Percentiles rank a stretch among this genome's conserved stretches.
Evolutionary conservation across 345 rosid species (phyloP).

Genomic region (Gossypium arboreum): DNA sequence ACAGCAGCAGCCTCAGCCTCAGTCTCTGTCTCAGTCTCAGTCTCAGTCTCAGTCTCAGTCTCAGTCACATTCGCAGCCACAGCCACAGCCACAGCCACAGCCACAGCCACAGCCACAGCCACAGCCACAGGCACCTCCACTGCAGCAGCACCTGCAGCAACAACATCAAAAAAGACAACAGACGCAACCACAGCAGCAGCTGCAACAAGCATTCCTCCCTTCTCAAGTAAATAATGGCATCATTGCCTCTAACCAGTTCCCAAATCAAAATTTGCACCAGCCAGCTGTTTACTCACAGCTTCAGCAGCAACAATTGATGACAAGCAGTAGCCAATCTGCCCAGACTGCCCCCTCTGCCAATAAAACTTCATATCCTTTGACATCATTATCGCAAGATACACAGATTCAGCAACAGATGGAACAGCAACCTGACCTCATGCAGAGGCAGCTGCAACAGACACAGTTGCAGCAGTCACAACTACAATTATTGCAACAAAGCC

Average conservation of each 20-base stretch:
- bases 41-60: neutral
- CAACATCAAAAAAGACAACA: slow-evolving; percentile 30
- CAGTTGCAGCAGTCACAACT: slow-evolving; percentile 34
- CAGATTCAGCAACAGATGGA: slow-evolving; percentile 62
- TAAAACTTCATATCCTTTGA: slow-evolving; percentile 49
- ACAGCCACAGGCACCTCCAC: slow-evolving; percentile 26
- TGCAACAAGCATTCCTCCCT: slow-evolving; percentile 38
- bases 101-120: neutral
- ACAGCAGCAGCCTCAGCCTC: slow-evolving; percentile 11
- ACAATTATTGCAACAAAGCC: slow-evolving; percentile 19
- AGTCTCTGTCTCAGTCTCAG: slow-evolving; percentile 22
- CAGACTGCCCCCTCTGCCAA: slow-evolving; percentile 33
- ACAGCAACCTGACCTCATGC: slow-evolving; percentile 54
- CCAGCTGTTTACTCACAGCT: slow-evolving; percentile 46
- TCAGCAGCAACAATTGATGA: slow-evolving; percentile 57
- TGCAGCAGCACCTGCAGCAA: slow-evolving; percentile 1
- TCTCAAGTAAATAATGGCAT: slow-evolving; percentile 43
- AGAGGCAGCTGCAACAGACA: slow-evolving; percentile 63
- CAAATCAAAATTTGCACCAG: slow-evolving; percentile 45
- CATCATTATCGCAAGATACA: slow-evolving; percentile 55
- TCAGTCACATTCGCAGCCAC: slow-evolving; percentile 27
- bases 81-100: slow-evolving; percentile 30
- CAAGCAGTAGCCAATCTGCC: slow-evolving; percentile 39
- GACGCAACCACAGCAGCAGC: slow-evolving; percentile 28
- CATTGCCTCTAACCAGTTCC: slow-evolving; percentile 41